These are phyloP conservation scores for Bacidia rubella DNA, from an alignment of 495 filamentous ascomycete species.

Conservation along the genomic window DNA sequence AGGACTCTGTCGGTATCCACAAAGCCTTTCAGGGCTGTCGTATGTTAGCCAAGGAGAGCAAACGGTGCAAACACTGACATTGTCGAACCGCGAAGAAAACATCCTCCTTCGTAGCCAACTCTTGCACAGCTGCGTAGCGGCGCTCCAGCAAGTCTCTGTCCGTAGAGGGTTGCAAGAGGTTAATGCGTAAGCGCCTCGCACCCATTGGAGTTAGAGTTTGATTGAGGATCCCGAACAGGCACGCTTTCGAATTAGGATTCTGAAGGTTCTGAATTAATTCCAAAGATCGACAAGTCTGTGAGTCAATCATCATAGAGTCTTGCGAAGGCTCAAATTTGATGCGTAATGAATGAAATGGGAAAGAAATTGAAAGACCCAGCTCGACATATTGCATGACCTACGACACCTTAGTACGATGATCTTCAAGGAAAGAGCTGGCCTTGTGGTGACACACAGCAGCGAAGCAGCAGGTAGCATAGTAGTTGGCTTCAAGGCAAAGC, in stretches of 20 bases:
- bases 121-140: constrained; percentile 74
- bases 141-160: constrained; percentile 44
- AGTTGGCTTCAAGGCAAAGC: constrained; percentile 65
- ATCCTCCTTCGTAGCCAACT: constrained; percentile 70
- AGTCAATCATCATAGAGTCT: constrained; percentile 88
- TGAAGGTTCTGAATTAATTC: constrained; percentile 85
- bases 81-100: constrained; percentile 70
- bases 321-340: constrained; percentile 82
- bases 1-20: constrained; percentile 57
- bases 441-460: constrained; percentile 50
- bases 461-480: constrained; percentile 81
- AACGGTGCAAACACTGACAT: constrained; percentile 23
- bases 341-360: constrained; percentile 63
- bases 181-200: constrained; percentile 61
- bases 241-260: constrained; percentile 57
- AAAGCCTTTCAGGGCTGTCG: constrained; percentile 54
- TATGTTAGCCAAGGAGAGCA: constrained; percentile 5
- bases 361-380: constrained; percentile 45
- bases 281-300: constrained; percentile 67
- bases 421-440: background rate
- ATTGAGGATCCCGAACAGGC: constrained; percentile 73
- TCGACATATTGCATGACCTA: constrained; percentile 78
- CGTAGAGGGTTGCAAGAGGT: constrained; percentile 82
- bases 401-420: constrained; percentile 14
- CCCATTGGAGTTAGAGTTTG: constrained; percentile 83